These are phyloP conservation scores for Triticum dicoccoides DNA, from an alignment of 176 grass and related monocot species.

Conservation along the genomic window DNA sequence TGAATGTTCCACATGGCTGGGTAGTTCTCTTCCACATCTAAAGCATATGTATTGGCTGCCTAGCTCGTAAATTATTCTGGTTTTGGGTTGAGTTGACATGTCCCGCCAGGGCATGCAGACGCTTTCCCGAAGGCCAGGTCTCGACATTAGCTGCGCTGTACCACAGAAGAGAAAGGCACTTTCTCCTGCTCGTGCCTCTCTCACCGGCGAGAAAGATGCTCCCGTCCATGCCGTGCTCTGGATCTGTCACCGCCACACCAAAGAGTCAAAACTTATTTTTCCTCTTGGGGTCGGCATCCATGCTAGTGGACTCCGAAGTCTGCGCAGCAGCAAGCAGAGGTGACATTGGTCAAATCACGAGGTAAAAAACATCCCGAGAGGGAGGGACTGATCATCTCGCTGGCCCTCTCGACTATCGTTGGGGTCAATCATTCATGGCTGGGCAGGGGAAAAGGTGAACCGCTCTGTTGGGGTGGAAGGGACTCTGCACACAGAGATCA, in stretches of 20 bases:
- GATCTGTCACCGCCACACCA: not conserved
- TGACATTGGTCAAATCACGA: slow-evolving; percentile 25
- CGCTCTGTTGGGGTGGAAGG: not conserved
- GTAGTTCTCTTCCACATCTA: not conserved
- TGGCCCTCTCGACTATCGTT: not conserved
- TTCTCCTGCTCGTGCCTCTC: not conserved
- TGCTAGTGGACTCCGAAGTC: not conserved
- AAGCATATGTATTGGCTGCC: not conserved
- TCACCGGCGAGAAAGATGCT: not conserved
- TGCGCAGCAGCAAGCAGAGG: not conserved
- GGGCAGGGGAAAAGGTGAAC: not conserved
- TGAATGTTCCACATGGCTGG: not conserved
- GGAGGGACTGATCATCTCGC: slow-evolving; percentile 4
- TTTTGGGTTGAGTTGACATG: not conserved
- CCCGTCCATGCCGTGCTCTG: not conserved
- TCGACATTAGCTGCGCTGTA: not conserved
- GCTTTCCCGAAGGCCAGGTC: not conserved
- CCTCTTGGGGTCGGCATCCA: not conserved
- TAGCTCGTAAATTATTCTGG: not conserved
- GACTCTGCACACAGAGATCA: not conserved
- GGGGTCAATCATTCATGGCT: slow-evolving; percentile 31
- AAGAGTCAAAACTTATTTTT: not conserved
- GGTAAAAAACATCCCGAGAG: slow-evolving; percentile 1
- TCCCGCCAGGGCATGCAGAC: not conserved
- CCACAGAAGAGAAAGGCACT: not conserved